Evolutionary conservation across 106 monocot genomes (phyloP), one percentile per base, ranked within the genome.

Genomic region (Apostasia ramifera): DNA sequence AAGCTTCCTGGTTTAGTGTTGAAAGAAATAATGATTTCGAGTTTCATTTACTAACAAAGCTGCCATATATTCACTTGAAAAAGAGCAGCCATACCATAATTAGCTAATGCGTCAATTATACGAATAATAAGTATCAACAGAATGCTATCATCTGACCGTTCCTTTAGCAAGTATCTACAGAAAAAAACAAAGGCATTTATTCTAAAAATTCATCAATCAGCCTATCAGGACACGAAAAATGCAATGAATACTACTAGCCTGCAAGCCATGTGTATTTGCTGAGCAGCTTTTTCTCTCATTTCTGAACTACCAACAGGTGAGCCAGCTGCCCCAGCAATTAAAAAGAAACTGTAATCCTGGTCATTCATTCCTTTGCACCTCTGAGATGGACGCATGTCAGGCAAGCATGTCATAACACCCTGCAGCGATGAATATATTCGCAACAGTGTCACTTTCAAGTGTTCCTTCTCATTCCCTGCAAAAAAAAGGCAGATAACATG

Each of bases 61-160:
- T 40, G 42, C 57, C n/a, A 45, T 51, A 49, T 44, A 44, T 26
- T 26, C 26, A 26, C 47, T 59, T 80, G 57, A 15, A 14, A 40
- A 44, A 40, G 39, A 48, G 41, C 14, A 57, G 10, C 37, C 81
- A 71, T 93, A 98, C 97, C 97, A 80, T 82, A 81, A 76, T 90
- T 98, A 73, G 66, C 83, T 72, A 98, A 75, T 63, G 90, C 80
- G 82, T 98, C 85, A 74, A 98, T 83, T 67, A 93, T 75, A 55
- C 85, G 97, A 65, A 93, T 93, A 50, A 93, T 57, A 51, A 98
- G 97, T 13, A 93, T 67, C n/a, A 98, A 73, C 53, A 98, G 97
- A 49, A 92, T 93, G 76, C 93, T 98, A 81, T 98, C 97, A 72
- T 98, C 97, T 63, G 97, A 80, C 80, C 90, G 84, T 73, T 90